A percentile compares a stretch with the other conserved stretches of the same genome.
phyloP scores from a whole-genome alignment of 352 stramenopile species.

The Globisporangium paroecandrum region DNA sequence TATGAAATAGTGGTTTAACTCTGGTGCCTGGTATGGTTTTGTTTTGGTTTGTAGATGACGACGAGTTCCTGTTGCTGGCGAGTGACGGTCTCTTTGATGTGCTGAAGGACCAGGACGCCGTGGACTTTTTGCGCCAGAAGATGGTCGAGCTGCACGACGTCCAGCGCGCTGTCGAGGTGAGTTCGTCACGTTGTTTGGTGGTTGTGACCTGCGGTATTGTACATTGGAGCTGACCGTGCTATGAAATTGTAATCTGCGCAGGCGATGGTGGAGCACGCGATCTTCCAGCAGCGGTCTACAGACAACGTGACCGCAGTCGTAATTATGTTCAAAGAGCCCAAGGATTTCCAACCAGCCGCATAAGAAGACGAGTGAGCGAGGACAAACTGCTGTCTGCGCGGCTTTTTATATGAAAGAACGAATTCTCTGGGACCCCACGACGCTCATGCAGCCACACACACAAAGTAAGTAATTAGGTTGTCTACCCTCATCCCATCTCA shows the following conservation, averaged over 20 bases:
- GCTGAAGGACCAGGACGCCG: conserved; percentile 77
- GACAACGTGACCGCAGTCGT: conserved; percentile 86
- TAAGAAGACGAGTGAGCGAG: neutral
- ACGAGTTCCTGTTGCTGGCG: conserved; percentile 77
- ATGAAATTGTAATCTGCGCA: conserved; percentile 11
- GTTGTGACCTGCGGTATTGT: neutral
- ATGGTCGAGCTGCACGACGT: conserved; percentile 67
- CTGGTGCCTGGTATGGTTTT: neutral
- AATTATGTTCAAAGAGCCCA: conserved; percentile 77
- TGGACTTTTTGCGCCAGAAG: conserved; percentile 74
- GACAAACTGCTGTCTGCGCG: neutral
- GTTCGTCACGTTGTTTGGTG: neutral
- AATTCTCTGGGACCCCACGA: neutral
- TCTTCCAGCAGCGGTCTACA: conserved; percentile 80
- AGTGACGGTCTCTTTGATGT: conserved; percentile 84
- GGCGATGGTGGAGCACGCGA: conserved; percentile 75
- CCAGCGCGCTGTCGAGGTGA: conserved; percentile 73
- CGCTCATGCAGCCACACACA: neutral
- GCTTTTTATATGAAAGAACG: neutral
- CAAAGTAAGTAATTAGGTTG: conserved; percentile 9
- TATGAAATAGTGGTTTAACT: conserved; percentile 1
- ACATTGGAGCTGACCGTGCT: conserved; percentile 5
- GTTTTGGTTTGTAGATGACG: conserved; percentile 34
- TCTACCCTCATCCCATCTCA: neutral
- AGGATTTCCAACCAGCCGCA: conserved; percentile 25